Evolutionary conservation across 2,329 filamentous ascomycete species (phyloP), one percentile per base, ranked within the genome.

Genomic region (Daldinia sp.): DNA sequence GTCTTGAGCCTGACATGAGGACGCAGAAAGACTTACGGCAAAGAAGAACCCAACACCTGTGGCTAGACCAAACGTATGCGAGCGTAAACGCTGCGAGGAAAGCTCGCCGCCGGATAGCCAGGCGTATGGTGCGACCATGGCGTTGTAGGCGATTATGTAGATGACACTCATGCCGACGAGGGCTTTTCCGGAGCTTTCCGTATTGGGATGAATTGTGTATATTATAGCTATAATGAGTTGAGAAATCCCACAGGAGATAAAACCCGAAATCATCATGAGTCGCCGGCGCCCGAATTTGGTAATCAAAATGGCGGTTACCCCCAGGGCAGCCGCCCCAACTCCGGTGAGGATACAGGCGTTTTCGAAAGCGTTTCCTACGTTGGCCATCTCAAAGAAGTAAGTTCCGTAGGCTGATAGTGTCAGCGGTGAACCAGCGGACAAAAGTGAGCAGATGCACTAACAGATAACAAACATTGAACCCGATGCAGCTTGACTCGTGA

Each of bases 351-450:
- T 84, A 70, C 85, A 85, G 11, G 81, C 77, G 74, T 86, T 87
- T 68, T 82, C 81, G 70, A 87, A 87, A 7, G 84, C 79, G 49
- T 83, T 78, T 30, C 81, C 78, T 3, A 87, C 82, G 45, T 81
- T 78, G 32, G 85, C 83, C 81, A 87, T 86, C 68, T 83, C 79
- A 71, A 87, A 85, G 77, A 87, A 87, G 72, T 87, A 87, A 1
- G 84, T 86, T 21, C 80, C 79, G 66, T 83, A 85, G 1, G 81
- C 83, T 84, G 34, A 3, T 8, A 13, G 9, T 8, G 30, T 63
- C 29, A 64, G 55, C 19, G 13, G 37, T 27, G 2, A 13, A 15
- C 19, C 1, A 1, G 41, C 1, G 1, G 9, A 10, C 25, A 45
- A 21, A 19, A 55, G 15, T 27, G 15, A 53, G 6, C 23, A 17